Evolutionary conservation across 371 early-diverging fungal genomes (phyloP), one percentile per base, ranked within the genome.

Genomic region (Mucor mucedo): DNA sequence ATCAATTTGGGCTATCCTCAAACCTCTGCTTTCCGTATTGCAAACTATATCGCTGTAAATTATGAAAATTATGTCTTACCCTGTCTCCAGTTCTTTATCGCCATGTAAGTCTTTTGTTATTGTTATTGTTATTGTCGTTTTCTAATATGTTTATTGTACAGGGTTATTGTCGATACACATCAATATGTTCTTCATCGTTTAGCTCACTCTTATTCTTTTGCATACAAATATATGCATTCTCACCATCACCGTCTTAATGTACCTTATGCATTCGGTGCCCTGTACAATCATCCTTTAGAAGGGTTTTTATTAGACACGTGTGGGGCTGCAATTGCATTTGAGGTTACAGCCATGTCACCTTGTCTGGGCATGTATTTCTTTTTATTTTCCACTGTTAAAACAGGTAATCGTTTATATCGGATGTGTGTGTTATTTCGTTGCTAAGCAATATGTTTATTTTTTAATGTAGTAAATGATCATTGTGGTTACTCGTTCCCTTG

Each of bases 281-380:
- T 91, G 21, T 91, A 91, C 72, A 91, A 91, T 72, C 90, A 91
- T 68, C 90, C 90, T 0, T 50, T 91, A 42, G 91, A 91, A 75
- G 90, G 89, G 11, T 84, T 91, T 58, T 41, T 91, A 59, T 76
- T 91, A 78, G 91, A 91, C 76, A 83, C 86, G n/a, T 73, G 88
- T 28, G 90, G 91, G 38, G 84, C 86, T 35, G 84, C 83, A 7
- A 44, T 91, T n/a, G 85, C 90, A 5, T 83, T 84, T 58, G 75
- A 86, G 42, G 27, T 90, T 48, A 77, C 85, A 33, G 88, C 88
- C 56, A 86, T 91, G 88, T 84, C 88, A 57, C 87, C 89, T 52
- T 83, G 86, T 66, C 84, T 88, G 32, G 79, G 82, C 7, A 79
- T 87, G 56, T 69, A 80, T 13, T 91, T 91, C 69, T 91, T 86